phyloP scores from a whole-genome alignment of 148 eudicot genomes.

The Pharnaceum exiguum region DNA sequence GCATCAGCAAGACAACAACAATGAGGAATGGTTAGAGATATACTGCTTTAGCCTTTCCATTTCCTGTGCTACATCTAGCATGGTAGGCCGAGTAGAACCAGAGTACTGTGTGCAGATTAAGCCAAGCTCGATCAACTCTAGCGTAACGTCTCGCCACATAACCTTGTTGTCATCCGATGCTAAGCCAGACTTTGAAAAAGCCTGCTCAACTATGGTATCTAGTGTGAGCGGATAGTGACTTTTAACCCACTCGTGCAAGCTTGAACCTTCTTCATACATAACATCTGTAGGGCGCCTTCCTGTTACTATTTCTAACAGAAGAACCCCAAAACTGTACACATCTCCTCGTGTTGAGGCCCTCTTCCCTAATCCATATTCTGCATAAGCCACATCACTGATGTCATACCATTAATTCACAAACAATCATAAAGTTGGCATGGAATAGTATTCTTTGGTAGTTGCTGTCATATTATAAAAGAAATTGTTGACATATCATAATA shows the following conservation, averaged over 20 bases:
- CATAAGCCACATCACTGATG: constrained; percentile 5
- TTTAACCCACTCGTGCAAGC: constrained; percentile 74
- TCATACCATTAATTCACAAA: too few relatives aligned
- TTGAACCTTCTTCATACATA: constrained; percentile 50
- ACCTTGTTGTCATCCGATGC: constrained; percentile 12
- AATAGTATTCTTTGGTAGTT: too few relatives aligned
- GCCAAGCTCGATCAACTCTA: constrained; percentile 74
- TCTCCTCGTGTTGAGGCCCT: constrained; percentile 77
- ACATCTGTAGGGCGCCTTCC: constrained; percentile 79
- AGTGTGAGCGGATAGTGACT: constrained; percentile 56
- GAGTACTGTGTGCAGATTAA: constrained; percentile 64
- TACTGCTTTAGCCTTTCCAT: constrained; percentile 54
- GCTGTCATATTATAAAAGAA: too few relatives aligned
- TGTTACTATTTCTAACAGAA: constrained; percentile 58
- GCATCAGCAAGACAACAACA: constrained; percentile 19
- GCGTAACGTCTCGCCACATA: constrained; percentile 38
- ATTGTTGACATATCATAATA: too few relatives aligned
- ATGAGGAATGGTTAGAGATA: constrained; percentile 24
- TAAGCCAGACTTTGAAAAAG: constrained; percentile 26
- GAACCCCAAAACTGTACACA: constrained; percentile 77
- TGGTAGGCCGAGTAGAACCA: constrained; percentile 61
- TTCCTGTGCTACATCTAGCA: constrained; percentile 72
- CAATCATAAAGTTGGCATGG: too few relatives aligned
- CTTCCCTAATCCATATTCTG: constrained; percentile 83
- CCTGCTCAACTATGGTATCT: constrained; percentile 45